These are phyloP conservation scores for Barbarea vulgaris DNA, from an alignment of 345 rosid species.

Conservation along the genomic window DNA sequence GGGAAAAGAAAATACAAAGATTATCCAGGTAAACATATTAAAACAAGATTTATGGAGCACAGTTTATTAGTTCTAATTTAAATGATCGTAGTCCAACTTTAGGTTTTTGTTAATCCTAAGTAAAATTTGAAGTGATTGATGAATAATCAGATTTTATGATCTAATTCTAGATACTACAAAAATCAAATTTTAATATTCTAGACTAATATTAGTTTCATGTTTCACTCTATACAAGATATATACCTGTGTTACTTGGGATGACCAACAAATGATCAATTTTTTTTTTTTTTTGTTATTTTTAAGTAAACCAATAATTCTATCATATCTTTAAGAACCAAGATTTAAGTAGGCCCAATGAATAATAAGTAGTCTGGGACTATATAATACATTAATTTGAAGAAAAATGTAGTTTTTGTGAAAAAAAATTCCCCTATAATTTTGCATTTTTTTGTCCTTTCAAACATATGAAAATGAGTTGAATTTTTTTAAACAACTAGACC, in stretches of 20 bases:
- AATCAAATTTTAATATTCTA: neutral
- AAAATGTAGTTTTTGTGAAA: no score
- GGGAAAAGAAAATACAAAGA: neutral
- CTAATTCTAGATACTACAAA: neutral
- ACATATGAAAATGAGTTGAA: neutral
- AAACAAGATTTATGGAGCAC: neutral
- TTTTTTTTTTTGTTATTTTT: neutral
- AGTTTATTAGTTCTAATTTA: neutral
- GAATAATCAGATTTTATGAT: neutral
- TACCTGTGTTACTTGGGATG: neutral
- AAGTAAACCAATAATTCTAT: neutral
- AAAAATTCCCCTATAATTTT: no score
- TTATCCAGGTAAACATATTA: neutral
- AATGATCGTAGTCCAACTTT: neutral
- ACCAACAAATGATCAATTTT: neutral
- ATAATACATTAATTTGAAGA: neutral
- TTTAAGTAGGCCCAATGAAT: constrained; percentile 2
- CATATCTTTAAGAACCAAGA: neutral
- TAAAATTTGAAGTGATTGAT: neutral
- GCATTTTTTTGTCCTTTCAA: no score
- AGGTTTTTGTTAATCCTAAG: neutral
- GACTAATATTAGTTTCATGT: neutral
- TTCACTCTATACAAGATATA: neutral
- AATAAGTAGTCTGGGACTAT: neutral
- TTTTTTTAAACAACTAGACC: neutral